Evolutionary conservation across 176 grass and related monocot genomes (phyloP), one percentile per base, ranked within the genome.

Genomic region (Miscanthus lutarioriparius): DNA sequence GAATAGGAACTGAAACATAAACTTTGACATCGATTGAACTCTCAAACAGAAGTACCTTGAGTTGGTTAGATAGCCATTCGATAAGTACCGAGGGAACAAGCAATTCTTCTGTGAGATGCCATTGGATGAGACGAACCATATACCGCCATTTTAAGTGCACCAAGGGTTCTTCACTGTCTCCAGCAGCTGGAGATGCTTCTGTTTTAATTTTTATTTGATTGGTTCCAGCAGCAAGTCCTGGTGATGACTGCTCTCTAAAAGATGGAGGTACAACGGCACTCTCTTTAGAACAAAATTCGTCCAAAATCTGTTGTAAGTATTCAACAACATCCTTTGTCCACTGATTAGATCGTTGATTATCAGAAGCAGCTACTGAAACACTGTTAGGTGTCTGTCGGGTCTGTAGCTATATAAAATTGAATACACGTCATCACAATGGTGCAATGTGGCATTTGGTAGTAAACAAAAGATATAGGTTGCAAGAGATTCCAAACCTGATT

Each of bases 251-350:
- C 77, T 94, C 93, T 82, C 86, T 96, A 84, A 62, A 87, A 45
- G 93, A 84, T 68, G 59, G 48, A 91, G 76, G 79, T 72, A 66
- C 67, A 81, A 63, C 12, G 43, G 49, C 71, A 43, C 90, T 85
- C 81, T 99, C 97, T 94, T 96, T 96, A 8, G 78, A 85, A 71
- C 84, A 90, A 90, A 92, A 86, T 82, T 99, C 97, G n/a, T 99
- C 93, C 79, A 99, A 83, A 70, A 99, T 90, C 25, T 96, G 91
- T 38, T 96, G 93, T 43, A 99, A 82, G 79, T 96, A 99, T 85
- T 96, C 97, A 36, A 89, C 53, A 73, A 99, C 90, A 81, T 99
- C 97, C 64, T 99, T 99, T 82, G 93, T 89, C 97, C 90, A 99
- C 76, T 96, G 92, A 64, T 94, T 92, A 64, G 93, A 89, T 47